These are phyloP conservation scores for Phylloporus sp. DNA, from an alignment of 768 basidiomycete species.

Conservation along the genomic window DNA sequence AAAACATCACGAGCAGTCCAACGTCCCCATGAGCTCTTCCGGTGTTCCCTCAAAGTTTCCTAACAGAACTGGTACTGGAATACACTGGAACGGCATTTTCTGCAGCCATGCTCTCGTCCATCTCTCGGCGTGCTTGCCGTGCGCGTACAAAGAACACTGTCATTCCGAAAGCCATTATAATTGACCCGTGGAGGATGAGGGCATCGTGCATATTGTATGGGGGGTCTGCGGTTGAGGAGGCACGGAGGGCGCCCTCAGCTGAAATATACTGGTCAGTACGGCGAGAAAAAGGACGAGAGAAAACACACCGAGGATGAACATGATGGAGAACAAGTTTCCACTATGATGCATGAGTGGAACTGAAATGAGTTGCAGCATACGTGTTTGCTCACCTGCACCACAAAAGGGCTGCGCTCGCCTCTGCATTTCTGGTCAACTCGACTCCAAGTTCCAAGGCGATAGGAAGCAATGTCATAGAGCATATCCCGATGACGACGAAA, in stretches of 20 bases:
- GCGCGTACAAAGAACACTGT: slow-evolving; percentile 53
- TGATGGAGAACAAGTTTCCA: slow-evolving; percentile 59
- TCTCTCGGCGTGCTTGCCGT: slow-evolving; percentile 54
- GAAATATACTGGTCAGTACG: neutral
- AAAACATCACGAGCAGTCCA: neutral
- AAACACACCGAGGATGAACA: slow-evolving; percentile 56
- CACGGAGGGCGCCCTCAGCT: slow-evolving; percentile 70
- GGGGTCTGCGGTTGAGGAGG: slow-evolving; percentile 51
- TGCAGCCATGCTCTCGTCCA: slow-evolving; percentile 51
- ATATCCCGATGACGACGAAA: slow-evolving; percentile 62
- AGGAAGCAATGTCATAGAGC: slow-evolving; percentile 67
- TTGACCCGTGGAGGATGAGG: slow-evolving; percentile 59
- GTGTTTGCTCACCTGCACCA: slow-evolving; percentile 64
- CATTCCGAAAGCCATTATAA: slow-evolving; percentile 38
- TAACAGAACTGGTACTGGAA: neutral
- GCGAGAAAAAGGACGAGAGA: neutral
- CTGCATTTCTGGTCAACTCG: slow-evolving; percentile 76
- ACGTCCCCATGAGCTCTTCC: neutral
- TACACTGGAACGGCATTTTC: neutral
- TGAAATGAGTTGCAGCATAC: neutral
- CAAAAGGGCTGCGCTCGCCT: slow-evolving; percentile 67
- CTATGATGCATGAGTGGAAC: slow-evolving; percentile 30
- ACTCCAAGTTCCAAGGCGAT: slow-evolving; percentile 72
- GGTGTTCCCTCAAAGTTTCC: neutral
- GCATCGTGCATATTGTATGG: slow-evolving; percentile 69